phyloP scores from a whole-genome alignment of 1,284 basidiomycete species.

The Fistulina hepatica region DNA sequence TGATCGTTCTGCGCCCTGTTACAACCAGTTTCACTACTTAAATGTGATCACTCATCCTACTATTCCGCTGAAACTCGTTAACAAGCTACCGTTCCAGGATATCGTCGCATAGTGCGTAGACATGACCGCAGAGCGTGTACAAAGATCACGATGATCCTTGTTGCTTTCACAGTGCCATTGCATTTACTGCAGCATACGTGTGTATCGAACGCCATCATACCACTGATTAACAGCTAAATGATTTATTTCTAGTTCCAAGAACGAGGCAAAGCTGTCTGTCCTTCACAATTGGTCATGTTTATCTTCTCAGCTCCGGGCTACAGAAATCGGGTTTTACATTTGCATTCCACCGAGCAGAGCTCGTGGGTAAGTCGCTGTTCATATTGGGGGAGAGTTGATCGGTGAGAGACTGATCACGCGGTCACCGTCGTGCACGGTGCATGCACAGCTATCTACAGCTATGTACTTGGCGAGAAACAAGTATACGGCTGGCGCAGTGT shows the following conservation, averaged over 20 bases:
- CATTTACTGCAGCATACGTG: slow-evolving; percentile 29
- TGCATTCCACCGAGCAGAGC: slow-evolving; percentile 39
- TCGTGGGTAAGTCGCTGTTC: slow-evolving; percentile 27
- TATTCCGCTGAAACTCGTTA: neutral
- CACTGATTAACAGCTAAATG: slow-evolving; percentile 1
- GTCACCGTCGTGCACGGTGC: too few relatives aligned
- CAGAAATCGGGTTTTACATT: slow-evolving; percentile 36
- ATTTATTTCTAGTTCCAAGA: slow-evolving; percentile 26
- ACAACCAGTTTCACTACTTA: slow-evolving; percentile 35
- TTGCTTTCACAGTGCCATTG: slow-evolving; percentile 22
- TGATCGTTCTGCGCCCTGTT: slow-evolving; percentile 7
- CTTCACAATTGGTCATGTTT: too few relatives aligned
- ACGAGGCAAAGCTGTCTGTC: slow-evolving; percentile 29
- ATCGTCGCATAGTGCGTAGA: slow-evolving; percentile 29
- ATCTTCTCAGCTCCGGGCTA: too few relatives aligned
- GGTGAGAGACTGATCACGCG: neutral
- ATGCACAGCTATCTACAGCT: too few relatives aligned
- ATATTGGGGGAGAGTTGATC: neutral
- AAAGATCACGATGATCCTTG: neutral
- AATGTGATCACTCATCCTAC: slow-evolving; percentile 24
- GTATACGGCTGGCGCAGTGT: too few relatives aligned
- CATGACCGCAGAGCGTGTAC: slow-evolving; percentile 1
- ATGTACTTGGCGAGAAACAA: too few relatives aligned
- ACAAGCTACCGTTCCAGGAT: slow-evolving; percentile 20
- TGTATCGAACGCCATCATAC: slow-evolving; percentile 8